Base-by-base conservation (phyloP, 305 asterid species). In the Rubia tinctorum region DNA sequence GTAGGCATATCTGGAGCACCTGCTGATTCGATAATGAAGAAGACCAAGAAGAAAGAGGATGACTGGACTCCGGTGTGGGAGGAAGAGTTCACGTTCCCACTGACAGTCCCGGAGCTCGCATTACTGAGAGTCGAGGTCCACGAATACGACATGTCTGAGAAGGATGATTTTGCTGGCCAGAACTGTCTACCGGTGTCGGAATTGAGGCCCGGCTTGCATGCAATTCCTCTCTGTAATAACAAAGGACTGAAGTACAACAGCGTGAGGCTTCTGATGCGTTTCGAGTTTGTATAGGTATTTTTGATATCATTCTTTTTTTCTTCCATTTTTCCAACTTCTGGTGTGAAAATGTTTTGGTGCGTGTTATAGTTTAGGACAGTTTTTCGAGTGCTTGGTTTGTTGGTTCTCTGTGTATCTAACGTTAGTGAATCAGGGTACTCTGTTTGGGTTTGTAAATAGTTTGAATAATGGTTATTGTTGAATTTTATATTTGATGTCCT, bases 151-250 rank as follows among this genome's bases (percentile, higher is more conserved):
- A 80, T 82, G 88, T 77, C 89, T 1, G 97, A 88, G 82, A 90
- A 90, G 86, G 96, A 92, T 59, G 96, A 90, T 76, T 92, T 92
- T 81, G 97, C 84, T 0, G 96, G 98, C 34, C 97, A 92, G 76
- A 92, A 82, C 15, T 92, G 98, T 62, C 74, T 92, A 8, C 96
- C 95, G 7, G 83, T 90, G 12, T 83, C 91, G 0, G 98, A 90
- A 80, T 77, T 92, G 77, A 84, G 86, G 82, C 75, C 90, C 2
- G 98, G 98, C 6, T 88, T 92, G 47, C 91, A 85, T 6, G 74
- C 97, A 12, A 84, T 92, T 74, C 89, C 91, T 45, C 88, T 92
- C 9, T 81, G 80, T 75, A 72, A 86, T 71, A 78, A 85, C 6
- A 89, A 86, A 73, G 96, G 98, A 30, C 88, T 86, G 81, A 77